Evolutionary conservation across 2,329 filamentous ascomycete genomes (phyloP).

Genomic region (Kalmusia sp.): DNA sequence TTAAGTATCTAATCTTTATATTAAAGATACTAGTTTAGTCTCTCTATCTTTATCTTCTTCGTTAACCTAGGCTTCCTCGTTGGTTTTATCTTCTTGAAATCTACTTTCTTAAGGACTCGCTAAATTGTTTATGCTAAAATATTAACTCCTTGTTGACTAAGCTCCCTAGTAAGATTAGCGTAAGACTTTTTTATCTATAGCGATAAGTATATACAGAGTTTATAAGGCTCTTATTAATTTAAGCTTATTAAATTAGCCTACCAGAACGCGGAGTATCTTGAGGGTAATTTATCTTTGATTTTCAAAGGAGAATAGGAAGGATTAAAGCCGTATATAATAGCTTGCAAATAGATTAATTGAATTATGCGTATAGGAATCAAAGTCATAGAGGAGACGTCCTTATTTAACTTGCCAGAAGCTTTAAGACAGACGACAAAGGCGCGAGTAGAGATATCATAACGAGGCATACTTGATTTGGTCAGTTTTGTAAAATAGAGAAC

Average conservation of each 20-base stretch:
- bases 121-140: background rate
- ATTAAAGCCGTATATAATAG: constrained; percentile 14
- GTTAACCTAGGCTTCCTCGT: constrained; percentile 13
- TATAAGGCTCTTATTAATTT: constrained; percentile 3
- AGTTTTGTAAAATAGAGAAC: too few relatives aligned
- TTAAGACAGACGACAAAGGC: constrained; percentile 12
- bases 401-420: background rate
- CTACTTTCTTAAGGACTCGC: background rate
- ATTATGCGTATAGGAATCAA: constrained; percentile 6
- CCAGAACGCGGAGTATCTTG: constrained; percentile 10
- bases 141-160: constrained; percentile 1
- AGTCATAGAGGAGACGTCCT: constrained; percentile 5
- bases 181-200: constrained; percentile 15
- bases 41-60: constrained; percentile 9
- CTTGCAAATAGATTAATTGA: constrained; percentile 12
- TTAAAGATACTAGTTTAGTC: background rate
- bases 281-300: constrained; percentile 9
- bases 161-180: constrained; percentile 4
- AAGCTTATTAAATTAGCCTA: constrained; percentile 8
- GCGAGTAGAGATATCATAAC: constrained; percentile 11
- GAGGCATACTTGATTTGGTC: too few relatives aligned
- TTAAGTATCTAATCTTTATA: constrained; percentile 11
- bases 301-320: constrained; percentile 7
- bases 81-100: constrained; percentile 4
- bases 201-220: constrained; percentile 11